Evolutionary conservation across 108 stramenopile species (phyloP), one percentile per base, ranked within the genome.

Genomic region (Licmophora abbreviata): DNA sequence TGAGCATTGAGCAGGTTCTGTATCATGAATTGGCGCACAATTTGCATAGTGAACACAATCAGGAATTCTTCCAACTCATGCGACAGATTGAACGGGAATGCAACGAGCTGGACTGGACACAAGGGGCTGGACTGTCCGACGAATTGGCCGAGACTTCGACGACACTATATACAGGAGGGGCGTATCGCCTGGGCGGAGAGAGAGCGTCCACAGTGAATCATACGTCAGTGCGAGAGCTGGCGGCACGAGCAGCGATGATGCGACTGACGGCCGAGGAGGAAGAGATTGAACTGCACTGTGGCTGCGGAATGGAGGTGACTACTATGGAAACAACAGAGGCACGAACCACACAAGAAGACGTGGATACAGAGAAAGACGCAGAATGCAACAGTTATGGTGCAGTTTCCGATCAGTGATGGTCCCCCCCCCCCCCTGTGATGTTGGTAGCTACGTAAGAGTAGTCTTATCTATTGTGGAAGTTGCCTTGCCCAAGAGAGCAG

Each of bases 1-100:
- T 66, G 21, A 66, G 18, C 31, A 64, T 76, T 29, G 49, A 65
- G 23, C 66, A 88, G 48, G 79, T 81, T 1, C 66, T 88, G 29
- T 88, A 47, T 47, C 85, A 88, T 60, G 85, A 88, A 61, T 67
- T 88, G 42, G 71, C 82, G 17, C 85, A 88, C 62, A 88, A 81
- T 56, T 81, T 70, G 3, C 53, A 78, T 56, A 46, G 54, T 30
- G 82, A 79, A 14, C 85, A 88, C 61, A 60, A 83, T 57, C 49
- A 57, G 10, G 47, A 64, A 2, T 88, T 88, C 42, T 81, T 81
- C 54, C 34, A 59, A 56, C 56, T 85, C 15, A 85, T 89, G 88
- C 73, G 83, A 14, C 64, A 82, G 63, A 72, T 89, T 29, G 81
- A 89, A 46, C 48, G 57, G 42, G 88, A 89, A 56, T 78, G 69